Evolutionary conservation across 305 asterid genomes (phyloP).

Genomic region (Andrographis paniculata): DNA sequence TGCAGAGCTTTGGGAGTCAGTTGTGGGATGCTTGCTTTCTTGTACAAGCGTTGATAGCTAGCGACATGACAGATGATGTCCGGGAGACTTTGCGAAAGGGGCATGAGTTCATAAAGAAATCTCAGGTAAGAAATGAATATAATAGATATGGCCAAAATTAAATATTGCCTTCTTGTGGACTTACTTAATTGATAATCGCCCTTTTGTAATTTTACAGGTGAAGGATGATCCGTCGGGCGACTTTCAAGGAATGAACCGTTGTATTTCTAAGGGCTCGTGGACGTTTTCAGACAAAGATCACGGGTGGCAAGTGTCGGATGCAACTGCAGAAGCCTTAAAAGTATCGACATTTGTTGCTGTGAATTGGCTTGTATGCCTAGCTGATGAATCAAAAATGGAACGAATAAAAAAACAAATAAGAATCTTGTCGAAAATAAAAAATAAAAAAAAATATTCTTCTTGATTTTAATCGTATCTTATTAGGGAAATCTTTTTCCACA

Average conservation of each 20-base stretch:
- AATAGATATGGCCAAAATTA: too few species aligned
- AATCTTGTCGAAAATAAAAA: too few species aligned
- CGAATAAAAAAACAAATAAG: background rate
- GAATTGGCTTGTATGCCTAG: too few species aligned
- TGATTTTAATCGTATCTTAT: too few species aligned
- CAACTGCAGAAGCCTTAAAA: slow-evolving; percentile 91
- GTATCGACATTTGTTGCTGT: slow-evolving; percentile 23
- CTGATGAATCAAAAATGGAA: background rate
- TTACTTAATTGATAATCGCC: too few species aligned
- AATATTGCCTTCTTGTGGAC: too few species aligned
- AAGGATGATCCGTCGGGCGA: slow-evolving; percentile 60
- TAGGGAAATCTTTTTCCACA: too few species aligned
- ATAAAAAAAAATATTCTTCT: too few species aligned
- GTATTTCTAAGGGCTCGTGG: slow-evolving; percentile 98
- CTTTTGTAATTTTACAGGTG: slow-evolving; percentile 29
- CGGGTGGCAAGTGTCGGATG: slow-evolving; percentile 97
- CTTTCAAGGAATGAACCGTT: slow-evolving; percentile 66
- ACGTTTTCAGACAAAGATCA: slow-evolving; percentile 94
- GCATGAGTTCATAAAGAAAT: too few species aligned
- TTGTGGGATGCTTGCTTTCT: slow-evolving; percentile 84
- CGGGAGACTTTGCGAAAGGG: too few species aligned
- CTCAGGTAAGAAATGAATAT: too few species aligned
- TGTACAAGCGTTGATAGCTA: slow-evolving; percentile 68
- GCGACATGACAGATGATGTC: slow-evolving; percentile 52
- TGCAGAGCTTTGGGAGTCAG: slow-evolving; percentile 85